These are phyloP conservation scores for Nakazawaea pomicola DNA, from an alignment of 805 yeast genomes.

Conservation along the genomic window DNA sequence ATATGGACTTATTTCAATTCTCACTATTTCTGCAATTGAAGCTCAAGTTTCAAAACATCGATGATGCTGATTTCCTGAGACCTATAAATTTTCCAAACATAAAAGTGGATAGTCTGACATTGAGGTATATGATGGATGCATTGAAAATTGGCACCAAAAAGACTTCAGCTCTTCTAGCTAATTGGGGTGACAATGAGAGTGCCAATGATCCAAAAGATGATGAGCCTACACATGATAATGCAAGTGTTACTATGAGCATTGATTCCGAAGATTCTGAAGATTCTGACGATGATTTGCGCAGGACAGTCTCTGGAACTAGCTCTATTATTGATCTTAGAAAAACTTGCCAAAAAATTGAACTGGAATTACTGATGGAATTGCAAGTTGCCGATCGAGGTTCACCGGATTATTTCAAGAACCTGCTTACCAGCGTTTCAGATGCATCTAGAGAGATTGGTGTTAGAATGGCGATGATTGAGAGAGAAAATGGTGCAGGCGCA, in stretches of 20 bases:
- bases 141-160: slow-evolving; percentile 3
- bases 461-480: slow-evolving; percentile 31
- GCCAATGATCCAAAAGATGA: slow-evolving; percentile 13
- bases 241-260: slow-evolving; percentile 17
- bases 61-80: background rate
- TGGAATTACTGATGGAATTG: slow-evolving; percentile 21
- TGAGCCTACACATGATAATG: slow-evolving; percentile 15
- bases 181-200: slow-evolving; percentile 9
- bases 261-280: slow-evolving; percentile 3
- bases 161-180: background rate
- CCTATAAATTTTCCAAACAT: slow-evolving; percentile 12
- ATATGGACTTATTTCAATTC: slow-evolving; percentile 48
- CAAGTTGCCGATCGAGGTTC: slow-evolving; percentile 18
- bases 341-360: slow-evolving; percentile 21
- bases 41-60: slow-evolving; percentile 14
- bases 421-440: slow-evolving; percentile 24
- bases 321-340: slow-evolving; percentile 18
- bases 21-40: slow-evolving; percentile 31
- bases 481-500: slow-evolving; percentile 31
- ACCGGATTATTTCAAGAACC: slow-evolving; percentile 25
- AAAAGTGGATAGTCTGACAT: slow-evolving; percentile 4
- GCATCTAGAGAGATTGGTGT: slow-evolving; percentile 29
- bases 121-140: slow-evolving; percentile 10
- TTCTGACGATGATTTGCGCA: background rate
- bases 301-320: slow-evolving; percentile 4